These are phyloP conservation scores for Albatrellus sp. DNA, from an alignment of 1,284 basidiomycete genomes.

Conservation along the genomic window DNA sequence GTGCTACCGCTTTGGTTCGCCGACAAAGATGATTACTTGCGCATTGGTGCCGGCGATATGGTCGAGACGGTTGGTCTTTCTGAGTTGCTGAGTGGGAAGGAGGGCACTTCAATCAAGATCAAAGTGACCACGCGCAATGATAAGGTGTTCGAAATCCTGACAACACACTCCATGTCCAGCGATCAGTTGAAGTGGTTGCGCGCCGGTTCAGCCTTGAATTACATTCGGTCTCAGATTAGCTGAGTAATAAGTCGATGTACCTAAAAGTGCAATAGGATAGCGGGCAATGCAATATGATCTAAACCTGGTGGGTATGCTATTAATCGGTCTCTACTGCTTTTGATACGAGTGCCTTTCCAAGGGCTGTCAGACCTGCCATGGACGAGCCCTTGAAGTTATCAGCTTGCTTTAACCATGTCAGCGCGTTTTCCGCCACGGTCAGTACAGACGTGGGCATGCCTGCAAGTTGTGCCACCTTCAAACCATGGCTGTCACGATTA, in stretches of 20 bases:
- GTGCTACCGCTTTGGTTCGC: conserved; percentile 85
- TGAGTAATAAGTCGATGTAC: background rate
- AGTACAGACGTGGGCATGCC: conserved; percentile 68
- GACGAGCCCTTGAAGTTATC: conserved; percentile 11
- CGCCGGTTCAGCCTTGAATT: conserved; percentile 80
- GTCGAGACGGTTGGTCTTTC: conserved; percentile 44
- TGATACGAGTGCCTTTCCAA: conserved; percentile 19
- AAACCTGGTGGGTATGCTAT: background rate
- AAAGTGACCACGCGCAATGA: conserved; percentile 63
- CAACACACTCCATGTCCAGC: conserved; percentile 78
- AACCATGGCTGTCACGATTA: conserved; percentile 85
- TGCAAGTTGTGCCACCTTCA: conserved; percentile 84
- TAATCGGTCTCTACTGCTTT: background rate
- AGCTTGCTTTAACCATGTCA: conserved; percentile 25
- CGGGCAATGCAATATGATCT: background rate
- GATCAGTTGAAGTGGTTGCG: conserved; percentile 85
- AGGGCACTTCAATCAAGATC: conserved; percentile 43
- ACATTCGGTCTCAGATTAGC: conserved; percentile 49
- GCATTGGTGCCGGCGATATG: conserved; percentile 71
- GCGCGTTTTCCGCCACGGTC: conserved; percentile 39
- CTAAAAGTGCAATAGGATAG: background rate
- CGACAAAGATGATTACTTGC: conserved; percentile 76
- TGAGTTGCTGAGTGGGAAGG: conserved; percentile 43
- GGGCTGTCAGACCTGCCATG: conserved; percentile 15
- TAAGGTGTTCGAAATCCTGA: conserved; percentile 52